These are phyloP conservation scores for Suillus plorans DNA, from an alignment of 768 basidiomycete species.

Conservation along the genomic window DNA sequence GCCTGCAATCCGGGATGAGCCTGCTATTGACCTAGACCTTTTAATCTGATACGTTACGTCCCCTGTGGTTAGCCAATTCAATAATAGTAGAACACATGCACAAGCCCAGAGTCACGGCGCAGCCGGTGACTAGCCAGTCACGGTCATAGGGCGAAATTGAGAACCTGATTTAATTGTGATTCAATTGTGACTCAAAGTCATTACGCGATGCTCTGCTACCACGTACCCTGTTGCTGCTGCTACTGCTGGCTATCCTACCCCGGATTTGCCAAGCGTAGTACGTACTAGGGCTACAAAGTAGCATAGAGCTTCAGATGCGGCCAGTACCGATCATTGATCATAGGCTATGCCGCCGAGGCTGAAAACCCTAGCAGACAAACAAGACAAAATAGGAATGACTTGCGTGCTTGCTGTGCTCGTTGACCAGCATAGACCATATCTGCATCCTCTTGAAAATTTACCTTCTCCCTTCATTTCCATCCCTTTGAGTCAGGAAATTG, in stretches of 20 bases:
- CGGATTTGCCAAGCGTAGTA: background rate
- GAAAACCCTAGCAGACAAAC: conserved; percentile 24
- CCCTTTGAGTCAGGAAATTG: background rate
- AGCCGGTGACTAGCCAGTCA: background rate
- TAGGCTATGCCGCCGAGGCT: background rate
- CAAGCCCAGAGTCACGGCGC: background rate
- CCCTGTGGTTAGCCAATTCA: background rate
- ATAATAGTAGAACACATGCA: background rate
- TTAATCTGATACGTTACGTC: background rate
- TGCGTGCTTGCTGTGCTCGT: conserved; percentile 4
- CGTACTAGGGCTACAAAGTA: background rate
- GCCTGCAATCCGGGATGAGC: background rate
- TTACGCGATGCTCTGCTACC: background rate
- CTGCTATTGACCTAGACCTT: background rate
- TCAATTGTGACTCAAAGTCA: background rate
- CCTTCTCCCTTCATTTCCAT: background rate
- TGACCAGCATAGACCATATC: conserved; percentile 10
- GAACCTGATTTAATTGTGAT: conserved; percentile 1
- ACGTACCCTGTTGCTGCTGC: background rate
- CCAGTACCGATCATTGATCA: background rate
- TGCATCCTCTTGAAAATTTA: conserved; percentile 2
- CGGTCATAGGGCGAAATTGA: background rate
- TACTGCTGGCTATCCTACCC: background rate
- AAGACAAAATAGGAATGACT: conserved; percentile 30
- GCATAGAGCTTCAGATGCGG: background rate